Base-by-base conservation (phyloP, 805 yeast species). In the Hanseniaspora thailandica region DNA sequence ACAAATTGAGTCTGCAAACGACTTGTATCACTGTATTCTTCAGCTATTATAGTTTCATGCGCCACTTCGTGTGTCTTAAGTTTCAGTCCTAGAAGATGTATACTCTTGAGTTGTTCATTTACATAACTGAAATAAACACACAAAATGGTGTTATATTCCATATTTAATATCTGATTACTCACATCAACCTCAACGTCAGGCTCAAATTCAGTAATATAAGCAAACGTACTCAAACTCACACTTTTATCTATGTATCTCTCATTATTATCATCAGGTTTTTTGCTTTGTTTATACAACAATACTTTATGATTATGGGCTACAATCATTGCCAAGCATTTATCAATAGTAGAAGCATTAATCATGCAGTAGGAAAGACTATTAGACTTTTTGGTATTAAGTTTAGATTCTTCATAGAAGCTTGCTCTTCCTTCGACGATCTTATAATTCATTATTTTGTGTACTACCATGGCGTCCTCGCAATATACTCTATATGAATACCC, bases 401-500 rank as follows among this genome's bases (percentile, higher is more conserved):
- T n/a, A n/a, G n/a, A n/a, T 38, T 80, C 77, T 5, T 80, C 59
- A 3, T 76, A 41, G 26, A 26, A 41, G 7, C 31, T 68, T 33
- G 76, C 59, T 63, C 81, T 78, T 0, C 95, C 96, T 0, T 84
- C 84, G 0, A 86, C 72, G 22, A 83, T 70, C 78, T 80, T 81
- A 40, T 86, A 83, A 56, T 83, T 80, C 33, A 88, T 66, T 12
- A 82, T 73, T 46, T 73, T 69, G 12, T 94, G 75, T 0, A 82
- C 96, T 4, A 70, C 68, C 13, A 71, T 73, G 0, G 97, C 97
- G 67, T 90, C 97, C 52, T 80, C 75, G 0, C 95, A 96, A 63
- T 78, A 86, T 56, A 89, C 81, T 61, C 85, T 86, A 68, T 80
- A 93, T 65, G 87, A 88, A 69, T 90, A 93, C 0, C 98, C 98